Evolutionary conservation across 2,329 filamentous ascomycete species (phyloP).

Genomic region (Teratosphaeriaceae sp.): DNA sequence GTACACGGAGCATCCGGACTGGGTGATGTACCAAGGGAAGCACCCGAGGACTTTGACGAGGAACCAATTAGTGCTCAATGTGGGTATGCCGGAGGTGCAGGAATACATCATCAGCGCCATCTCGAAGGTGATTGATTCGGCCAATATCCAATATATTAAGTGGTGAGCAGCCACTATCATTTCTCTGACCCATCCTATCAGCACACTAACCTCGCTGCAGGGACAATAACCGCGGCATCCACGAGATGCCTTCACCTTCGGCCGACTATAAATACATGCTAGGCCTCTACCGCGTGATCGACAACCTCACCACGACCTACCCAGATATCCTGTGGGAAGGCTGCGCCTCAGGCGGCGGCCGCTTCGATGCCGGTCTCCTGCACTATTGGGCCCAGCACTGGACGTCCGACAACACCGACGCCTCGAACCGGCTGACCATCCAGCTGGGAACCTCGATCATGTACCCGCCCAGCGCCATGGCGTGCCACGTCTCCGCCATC

Average conservation of each 20-base stretch:
- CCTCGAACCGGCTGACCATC: slow-evolving; percentile 53
- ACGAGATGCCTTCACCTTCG: slow-evolving; percentile 50
- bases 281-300: slow-evolving; percentile 57
- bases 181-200: too few species aligned
- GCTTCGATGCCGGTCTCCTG: slow-evolving; percentile 57
- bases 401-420: slow-evolving; percentile 61
- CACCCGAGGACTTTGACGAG: slow-evolving; percentile 52
- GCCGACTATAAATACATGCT: slow-evolving; percentile 56
- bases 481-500: slow-evolving; percentile 56
- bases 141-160: slow-evolving; percentile 55
- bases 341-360: slow-evolving; percentile 58
- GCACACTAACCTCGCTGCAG: too few species aligned
- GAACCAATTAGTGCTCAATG: slow-evolving; percentile 56
- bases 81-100: slow-evolving; percentile 56
- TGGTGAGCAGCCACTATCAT: slow-evolving; percentile 39
- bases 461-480: slow-evolving; percentile 58
- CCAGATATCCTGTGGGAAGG: slow-evolving; percentile 60
- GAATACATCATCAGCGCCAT: slow-evolving; percentile 54
- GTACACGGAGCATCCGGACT: slow-evolving; percentile 57
- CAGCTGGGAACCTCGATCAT: slow-evolving; percentile 58
- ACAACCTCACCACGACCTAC: slow-evolving; percentile 52
- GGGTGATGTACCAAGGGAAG: slow-evolving; percentile 52
- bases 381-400: slow-evolving; percentile 61
- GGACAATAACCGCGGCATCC: slow-evolving; percentile 59
- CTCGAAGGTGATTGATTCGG: slow-evolving; percentile 47